These are phyloP conservation scores for Perkinsus marinus DNA, from an alignment of 169 alveolate species.

Conservation along the genomic window DNA sequence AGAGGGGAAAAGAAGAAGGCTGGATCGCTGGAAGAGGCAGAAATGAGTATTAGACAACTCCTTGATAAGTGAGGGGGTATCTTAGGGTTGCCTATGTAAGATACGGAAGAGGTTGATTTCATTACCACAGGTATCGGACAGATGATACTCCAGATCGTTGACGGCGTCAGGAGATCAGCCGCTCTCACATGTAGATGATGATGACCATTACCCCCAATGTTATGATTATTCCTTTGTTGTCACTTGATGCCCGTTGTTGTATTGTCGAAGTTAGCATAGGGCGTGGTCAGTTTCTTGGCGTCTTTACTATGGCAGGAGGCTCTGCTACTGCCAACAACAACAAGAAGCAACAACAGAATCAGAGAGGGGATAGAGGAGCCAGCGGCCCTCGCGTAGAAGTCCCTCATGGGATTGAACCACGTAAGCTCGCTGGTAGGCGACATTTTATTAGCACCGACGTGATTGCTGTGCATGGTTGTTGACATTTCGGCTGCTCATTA, in stretches of 20 bases:
- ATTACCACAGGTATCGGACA: background rate
- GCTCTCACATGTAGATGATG: background rate
- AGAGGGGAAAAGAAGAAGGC: background rate
- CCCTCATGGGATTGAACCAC: background rate
- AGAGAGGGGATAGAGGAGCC: background rate
- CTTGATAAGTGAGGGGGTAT: background rate
- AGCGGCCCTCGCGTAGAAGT: background rate
- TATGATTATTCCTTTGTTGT: background rate
- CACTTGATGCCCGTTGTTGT: background rate
- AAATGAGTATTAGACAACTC: background rate
- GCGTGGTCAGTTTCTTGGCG: background rate
- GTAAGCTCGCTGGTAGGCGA: background rate
- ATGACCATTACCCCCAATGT: too few species aligned
- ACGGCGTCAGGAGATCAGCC: too few species aligned
- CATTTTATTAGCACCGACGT: background rate
- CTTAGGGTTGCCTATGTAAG: background rate
- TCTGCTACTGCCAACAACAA: background rate
- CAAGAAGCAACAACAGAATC: background rate
- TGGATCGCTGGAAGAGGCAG: background rate
- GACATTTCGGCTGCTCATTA: too few species aligned
- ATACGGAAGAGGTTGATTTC: background rate
- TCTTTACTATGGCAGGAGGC: background rate
- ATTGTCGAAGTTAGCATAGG: background rate
- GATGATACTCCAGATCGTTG: background rate
- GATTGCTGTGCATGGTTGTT: too few species aligned